Base-by-base conservation (phyloP, 305 asterid genomes). In the Plantago coronopus region DNA sequence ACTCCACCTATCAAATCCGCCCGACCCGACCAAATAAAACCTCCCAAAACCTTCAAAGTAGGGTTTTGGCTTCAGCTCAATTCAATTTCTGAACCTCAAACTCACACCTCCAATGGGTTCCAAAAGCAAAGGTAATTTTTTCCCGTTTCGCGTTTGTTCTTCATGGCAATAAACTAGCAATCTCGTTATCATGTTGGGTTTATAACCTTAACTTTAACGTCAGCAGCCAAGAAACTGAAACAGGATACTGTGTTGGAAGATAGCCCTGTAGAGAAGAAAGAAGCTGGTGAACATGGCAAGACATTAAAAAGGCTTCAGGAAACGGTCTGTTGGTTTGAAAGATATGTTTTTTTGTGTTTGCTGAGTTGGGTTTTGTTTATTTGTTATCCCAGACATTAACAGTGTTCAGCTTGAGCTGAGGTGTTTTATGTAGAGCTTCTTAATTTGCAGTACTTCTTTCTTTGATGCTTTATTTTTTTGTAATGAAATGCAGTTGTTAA, bases 281-380 rank as follows among this genome's bases (percentile, higher is more conserved):
- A 77, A 66, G 86, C 81, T 61, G 63, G 65, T 64, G 80, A 81
- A 60, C 90, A 84, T 48, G 63, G 54, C 55, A 72, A 69, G 43
- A 78, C 83, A 20, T 68, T 87, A 17, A 60, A 76, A 55, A 78
- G 74, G 63, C 93, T 87, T 54, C 81, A 61, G 70, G 87, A 83
- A 25, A 91, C 78, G 96, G 95, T 17, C 22, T 25, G 9, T 19
- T 49, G 38, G 15, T 8, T 47, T 12, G 37, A 3, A 11, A 15
- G 40, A 58, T 14, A 6, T 34, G 37, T 18, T 12, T 7, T 51
- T 22, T 29, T 20, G 7, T 27, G 23, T 54, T 54, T 7, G 23
- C 43, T 25, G 2, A 14, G 0, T 14, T 51, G 19, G 43, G 43
- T 23, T 16, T 23, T 27, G 43, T 27, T 54, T 54, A 2, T 5